These are phyloP conservation scores for Phytophthora crassamura DNA, from an alignment of 352 stramenopile genomes.

Conservation along the genomic window DNA sequence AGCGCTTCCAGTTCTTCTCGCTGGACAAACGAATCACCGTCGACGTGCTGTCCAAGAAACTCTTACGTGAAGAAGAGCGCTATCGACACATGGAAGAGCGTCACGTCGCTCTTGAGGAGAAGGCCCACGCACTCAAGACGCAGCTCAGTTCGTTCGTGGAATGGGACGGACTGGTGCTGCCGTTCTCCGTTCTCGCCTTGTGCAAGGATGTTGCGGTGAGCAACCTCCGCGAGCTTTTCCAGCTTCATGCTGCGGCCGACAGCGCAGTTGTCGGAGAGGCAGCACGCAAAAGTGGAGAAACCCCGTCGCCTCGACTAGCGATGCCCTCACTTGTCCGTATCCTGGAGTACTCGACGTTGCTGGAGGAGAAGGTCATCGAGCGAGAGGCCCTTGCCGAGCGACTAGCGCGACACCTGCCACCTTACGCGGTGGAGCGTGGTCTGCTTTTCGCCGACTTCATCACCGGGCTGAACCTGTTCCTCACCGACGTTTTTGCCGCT, in stretches of 20 bases:
- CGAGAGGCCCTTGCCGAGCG: conserved; percentile 37
- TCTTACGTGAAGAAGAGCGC: conserved; percentile 73
- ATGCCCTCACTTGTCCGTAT: conserved; percentile 56
- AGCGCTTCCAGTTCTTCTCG: conserved; percentile 82
- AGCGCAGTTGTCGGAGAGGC: conserved; percentile 12
- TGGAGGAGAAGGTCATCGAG: conserved; percentile 45
- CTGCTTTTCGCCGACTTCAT: conserved; percentile 71
- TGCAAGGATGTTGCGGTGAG: conserved; percentile 59
- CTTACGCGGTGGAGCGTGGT: conserved; percentile 54
- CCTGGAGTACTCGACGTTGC: conserved; percentile 50
- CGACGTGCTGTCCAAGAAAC: conserved; percentile 79
- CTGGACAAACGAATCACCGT: conserved; percentile 80
- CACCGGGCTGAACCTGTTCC: conserved; percentile 46
- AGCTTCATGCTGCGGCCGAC: conserved; percentile 42
- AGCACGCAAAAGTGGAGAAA: conserved; percentile 3
- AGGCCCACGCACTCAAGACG: conserved; percentile 44
- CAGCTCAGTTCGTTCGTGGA: conserved; percentile 62
- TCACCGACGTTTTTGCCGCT: conserved; percentile 43
- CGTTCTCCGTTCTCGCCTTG: conserved; percentile 53
- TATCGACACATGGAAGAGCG: conserved; percentile 67
- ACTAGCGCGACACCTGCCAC: conserved; percentile 43
- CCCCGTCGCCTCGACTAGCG: conserved; percentile 35
- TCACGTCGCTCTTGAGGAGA: conserved; percentile 61
- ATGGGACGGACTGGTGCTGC: conserved; percentile 55
- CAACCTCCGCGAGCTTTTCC: conserved; percentile 63